Conservation (phyloP, 192 early-diverging fungal species). For the Podila horticola region DNA sequence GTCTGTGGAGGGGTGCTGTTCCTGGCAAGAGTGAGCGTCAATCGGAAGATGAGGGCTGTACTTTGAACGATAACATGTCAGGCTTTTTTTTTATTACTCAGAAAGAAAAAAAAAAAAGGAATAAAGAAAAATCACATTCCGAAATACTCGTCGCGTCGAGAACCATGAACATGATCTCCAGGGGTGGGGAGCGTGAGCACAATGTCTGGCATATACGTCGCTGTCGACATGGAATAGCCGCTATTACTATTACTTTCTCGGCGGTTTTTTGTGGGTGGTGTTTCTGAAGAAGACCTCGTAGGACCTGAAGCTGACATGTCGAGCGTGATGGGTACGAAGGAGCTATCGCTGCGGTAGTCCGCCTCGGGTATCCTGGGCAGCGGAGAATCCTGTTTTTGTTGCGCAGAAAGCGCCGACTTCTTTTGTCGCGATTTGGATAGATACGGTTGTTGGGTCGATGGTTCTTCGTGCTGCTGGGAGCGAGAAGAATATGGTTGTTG, state of each 20-base stretch:
- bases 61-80: neutral
- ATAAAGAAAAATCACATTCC: conserved; percentile 6
- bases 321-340: neutral
- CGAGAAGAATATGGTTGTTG: no score
- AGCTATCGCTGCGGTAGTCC: neutral
- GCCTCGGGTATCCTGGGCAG: neutral
- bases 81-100: no score
- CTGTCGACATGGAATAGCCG: neutral
- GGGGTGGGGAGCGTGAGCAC: conserved; percentile 35
- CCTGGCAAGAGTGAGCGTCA: neutral
- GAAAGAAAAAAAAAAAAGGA: no score
- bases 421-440: neutral
- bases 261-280: neutral
- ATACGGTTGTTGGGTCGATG: conserved; percentile 1
- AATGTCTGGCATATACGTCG: conserved; percentile 29
- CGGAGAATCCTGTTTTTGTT: neutral
- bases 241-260: neutral
- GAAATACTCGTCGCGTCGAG: conserved; percentile 19
- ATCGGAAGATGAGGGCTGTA: neutral
- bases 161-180: conserved; percentile 10
- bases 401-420: neutral
- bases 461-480: no score
- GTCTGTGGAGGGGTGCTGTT: conserved; percentile 9
- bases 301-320: neutral
- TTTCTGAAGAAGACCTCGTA: neutral